Evolutionary conservation across 139 green algal species (phyloP), one percentile per base, ranked within the genome.

Genomic region (Tetradesmus obliquus): DNA sequence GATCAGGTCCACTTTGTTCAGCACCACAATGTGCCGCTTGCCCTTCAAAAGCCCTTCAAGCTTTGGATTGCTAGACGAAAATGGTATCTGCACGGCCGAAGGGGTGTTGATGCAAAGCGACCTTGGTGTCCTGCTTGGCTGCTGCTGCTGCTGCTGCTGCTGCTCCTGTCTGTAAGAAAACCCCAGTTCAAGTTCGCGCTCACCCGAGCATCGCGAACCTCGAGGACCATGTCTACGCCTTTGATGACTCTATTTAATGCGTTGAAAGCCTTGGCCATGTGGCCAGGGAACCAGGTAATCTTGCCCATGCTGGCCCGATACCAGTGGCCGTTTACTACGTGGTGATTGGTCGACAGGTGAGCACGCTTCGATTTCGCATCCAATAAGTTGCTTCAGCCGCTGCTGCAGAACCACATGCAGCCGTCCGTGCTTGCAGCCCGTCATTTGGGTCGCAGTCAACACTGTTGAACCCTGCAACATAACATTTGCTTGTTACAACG

Each of bases 1-100:
- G 4, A 93, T 88, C 8, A 95, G 83, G 69, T 95, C 93, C 1
- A 57, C 17, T 53, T 95, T 95, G 88, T 95, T 94, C 3, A 95
- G 57, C 10, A 94, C 66, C 51, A 95, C 58, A 32, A 95, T 84
- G 7, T 90, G 84, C 1, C 91, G 84, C 82, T 95, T 95, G 66
- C 58, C 57, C 3, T 32, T 45, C 22, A 90, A 45, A 3, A 94
- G 53, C 17, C n/a, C n/a, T 1, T 80, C 62, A 15, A 95, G 71
- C 45, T 91, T 72, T 1, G 91, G 80, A 69, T 92, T 93, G 2
- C 53, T 45, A 0, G 93, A 94, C 0, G 93, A 94, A 0, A 94
- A 55, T 1, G 93, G 93, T 6, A 94, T 58, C 92, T 94, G 84
- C 1, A 6, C 55, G 2, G 24, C 19, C 24, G 17, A 45, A 45